Base-by-base conservation (phyloP, 225 moss, liverwort and hornwort genomes). In the Marchantia paleacea region DNA sequence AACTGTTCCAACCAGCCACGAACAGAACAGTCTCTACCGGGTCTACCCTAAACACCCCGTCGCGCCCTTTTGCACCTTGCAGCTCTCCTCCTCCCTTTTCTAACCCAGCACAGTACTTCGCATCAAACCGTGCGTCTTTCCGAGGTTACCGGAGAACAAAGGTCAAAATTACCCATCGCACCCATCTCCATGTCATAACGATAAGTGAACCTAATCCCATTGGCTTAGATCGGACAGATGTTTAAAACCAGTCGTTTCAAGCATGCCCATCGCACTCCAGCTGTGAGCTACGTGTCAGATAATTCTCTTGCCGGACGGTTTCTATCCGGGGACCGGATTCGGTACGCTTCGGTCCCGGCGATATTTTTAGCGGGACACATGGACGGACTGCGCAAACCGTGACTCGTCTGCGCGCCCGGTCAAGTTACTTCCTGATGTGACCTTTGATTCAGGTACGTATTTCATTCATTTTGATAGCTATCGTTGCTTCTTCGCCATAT, bases 281-380 rank as follows among this genome's bases (percentile, higher is more conserved):
- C 76, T 82, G 76, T 70, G 73, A 11, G 48, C 6, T 74, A 76
- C 81, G 81, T 75, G 81, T 69, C 81, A 67, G 63, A 70, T 80
- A 4, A 9, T 4, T 39, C 69, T 79, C 39, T 18, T n/a, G 55
- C 70, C 58, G 55, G 80, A 63, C 64, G 10, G 63, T 80, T 71
- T 81, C 80, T 75, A 52, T 81, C 60, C 10, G 29, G 6, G 25
- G 3, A 7, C 58, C 58, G 31, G 52, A 16, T 73, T 26, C 52
- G 53, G 12, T 28, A 54, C 52, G 73, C 73, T 2, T 72, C 8
- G 72, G 72, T 22, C 19, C 71, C 47, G 72, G 72, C 18, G 50
- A 73, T 73, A 73, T 72, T 72, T 72, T 73, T 73, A 73, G 73
- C 69, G 31, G 66, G 11, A 66, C 66, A 28, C 66, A 66, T 66